Percentiles rank a stretch among this genome's conserved stretches.
phyloP scores from a whole-genome alignment of 164 flowering plant species.

The Nymphaea colorata region DNA sequence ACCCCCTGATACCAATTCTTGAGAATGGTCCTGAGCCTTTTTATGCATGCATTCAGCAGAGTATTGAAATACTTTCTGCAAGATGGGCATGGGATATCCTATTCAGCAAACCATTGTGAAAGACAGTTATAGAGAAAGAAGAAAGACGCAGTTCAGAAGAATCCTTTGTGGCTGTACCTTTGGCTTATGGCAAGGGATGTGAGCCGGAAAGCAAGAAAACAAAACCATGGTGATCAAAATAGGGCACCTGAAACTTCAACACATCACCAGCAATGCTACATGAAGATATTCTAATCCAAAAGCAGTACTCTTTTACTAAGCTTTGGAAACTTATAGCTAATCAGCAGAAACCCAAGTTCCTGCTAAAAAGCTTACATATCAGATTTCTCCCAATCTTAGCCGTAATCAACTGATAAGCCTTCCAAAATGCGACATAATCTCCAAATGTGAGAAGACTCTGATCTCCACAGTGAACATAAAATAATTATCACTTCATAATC shows the following conservation, averaged over 20 bases:
- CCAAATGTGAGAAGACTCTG: conserved; percentile 82
- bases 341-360: conserved; percentile 3
- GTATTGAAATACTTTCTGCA: conserved; percentile 36
- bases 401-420: conserved; percentile 79
- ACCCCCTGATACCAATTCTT: conserved; percentile 11
- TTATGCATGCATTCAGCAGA: conserved; percentile 37
- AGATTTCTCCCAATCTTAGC: conserved; percentile 39
- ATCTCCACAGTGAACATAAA: conserved; percentile 50
- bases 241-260: conserved; percentile 20
- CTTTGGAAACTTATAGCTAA: conserved; percentile 2
- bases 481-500: conserved; percentile 31
- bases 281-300: conserved; percentile 4
- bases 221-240: conserved; percentile 40
- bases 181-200: conserved; percentile 28
- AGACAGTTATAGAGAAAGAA: not conserved
- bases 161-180: conserved; percentile 33
- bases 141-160: not conserved
- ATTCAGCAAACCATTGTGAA: not conserved
- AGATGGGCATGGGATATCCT: conserved; percentile 3
- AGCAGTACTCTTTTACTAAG: not conserved
- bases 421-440: conserved; percentile 70
- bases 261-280: conserved; percentile 7
- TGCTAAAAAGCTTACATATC: conserved; percentile 11
- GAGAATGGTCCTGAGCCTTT: conserved; percentile 24
- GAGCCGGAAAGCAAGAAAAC: conserved; percentile 64